These are phyloP conservation scores for Lippia alba DNA, from an alignment of 305 asterid species.

Conservation along the genomic window DNA sequence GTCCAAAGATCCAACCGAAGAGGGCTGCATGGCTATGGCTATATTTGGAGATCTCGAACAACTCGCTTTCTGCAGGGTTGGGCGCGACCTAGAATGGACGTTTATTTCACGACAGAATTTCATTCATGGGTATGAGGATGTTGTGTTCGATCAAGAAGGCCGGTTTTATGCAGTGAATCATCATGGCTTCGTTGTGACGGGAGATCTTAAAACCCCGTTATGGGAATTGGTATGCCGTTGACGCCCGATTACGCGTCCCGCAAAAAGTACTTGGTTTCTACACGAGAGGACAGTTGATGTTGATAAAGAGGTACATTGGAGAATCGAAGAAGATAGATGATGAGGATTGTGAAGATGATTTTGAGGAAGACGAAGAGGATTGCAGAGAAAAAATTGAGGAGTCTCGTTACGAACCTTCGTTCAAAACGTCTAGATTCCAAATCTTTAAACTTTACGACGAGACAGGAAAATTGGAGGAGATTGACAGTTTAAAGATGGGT, in stretches of 20 bases:
- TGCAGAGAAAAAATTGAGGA: not conserved
- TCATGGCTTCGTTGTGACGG: not conserved
- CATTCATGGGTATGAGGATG: not conserved
- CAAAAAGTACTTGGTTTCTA: slow-evolving; percentile 12
- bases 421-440: not conserved
- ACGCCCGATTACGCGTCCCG: not conserved
- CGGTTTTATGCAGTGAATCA: not conserved
- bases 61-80: slow-evolving; percentile 20
- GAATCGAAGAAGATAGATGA: not conserved
- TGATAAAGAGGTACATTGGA: slow-evolving; percentile 16
- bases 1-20: slow-evolving; percentile 6
- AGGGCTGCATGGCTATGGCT: slow-evolving; percentile 5
- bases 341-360: not conserved
- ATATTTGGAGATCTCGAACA: not conserved
- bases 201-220: not conserved
- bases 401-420: not conserved
- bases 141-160: not conserved
- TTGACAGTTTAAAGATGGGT: slow-evolving; percentile 10
- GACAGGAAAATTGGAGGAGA: not conserved
- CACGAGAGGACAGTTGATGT: slow-evolving; percentile 1
- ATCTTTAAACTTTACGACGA: not conserved
- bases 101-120: not conserved
- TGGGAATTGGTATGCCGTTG: not conserved
- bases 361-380: not conserved
- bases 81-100: not conserved